These are phyloP conservation scores for Lentinus brumalis DNA, from an alignment of 768 basidiomycete genomes.

Conservation along the genomic window DNA sequence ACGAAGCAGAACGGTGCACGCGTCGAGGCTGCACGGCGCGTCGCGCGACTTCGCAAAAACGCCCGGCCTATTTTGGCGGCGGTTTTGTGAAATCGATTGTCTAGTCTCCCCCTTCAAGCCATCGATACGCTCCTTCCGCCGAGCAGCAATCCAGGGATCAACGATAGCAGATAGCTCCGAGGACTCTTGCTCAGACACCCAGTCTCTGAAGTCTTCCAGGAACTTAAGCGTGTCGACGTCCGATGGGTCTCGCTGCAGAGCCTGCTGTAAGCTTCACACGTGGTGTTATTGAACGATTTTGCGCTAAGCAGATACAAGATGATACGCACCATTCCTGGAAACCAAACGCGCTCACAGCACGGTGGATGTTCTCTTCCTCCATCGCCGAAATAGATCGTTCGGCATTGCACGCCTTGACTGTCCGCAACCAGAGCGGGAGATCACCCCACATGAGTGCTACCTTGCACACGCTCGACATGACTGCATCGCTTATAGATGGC, in stretches of 20 bases:
- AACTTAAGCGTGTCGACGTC: not conserved
- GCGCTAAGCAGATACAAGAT: not conserved
- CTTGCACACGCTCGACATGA: not conserved
- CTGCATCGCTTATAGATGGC: not conserved
- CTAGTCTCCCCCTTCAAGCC: not conserved
- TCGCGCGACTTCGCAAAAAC: no score
- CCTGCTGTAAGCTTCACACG: not conserved
- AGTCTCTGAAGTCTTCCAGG: not conserved
- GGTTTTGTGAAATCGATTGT: no score
- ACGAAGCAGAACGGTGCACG: no score
- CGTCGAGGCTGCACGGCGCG: no score
- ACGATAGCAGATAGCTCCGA: not conserved
- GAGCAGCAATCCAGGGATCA: not conserved
- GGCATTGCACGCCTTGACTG: slow-evolving; percentile 4
- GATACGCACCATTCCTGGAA: not conserved
- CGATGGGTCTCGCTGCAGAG: not conserved
- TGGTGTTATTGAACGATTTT: not conserved
- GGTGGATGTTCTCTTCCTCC: not conserved
- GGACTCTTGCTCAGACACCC: not conserved
- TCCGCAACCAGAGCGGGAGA: slow-evolving; percentile 4
- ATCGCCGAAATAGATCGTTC: not conserved
- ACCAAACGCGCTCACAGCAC: not conserved
- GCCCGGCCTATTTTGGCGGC: no score
- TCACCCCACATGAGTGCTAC: slow-evolving; percentile 4
- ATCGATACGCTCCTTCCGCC: not conserved